Base-by-base conservation (phyloP, 2,329 filamentous ascomycete genomes). In the Diaporthe caulivora region DNA sequence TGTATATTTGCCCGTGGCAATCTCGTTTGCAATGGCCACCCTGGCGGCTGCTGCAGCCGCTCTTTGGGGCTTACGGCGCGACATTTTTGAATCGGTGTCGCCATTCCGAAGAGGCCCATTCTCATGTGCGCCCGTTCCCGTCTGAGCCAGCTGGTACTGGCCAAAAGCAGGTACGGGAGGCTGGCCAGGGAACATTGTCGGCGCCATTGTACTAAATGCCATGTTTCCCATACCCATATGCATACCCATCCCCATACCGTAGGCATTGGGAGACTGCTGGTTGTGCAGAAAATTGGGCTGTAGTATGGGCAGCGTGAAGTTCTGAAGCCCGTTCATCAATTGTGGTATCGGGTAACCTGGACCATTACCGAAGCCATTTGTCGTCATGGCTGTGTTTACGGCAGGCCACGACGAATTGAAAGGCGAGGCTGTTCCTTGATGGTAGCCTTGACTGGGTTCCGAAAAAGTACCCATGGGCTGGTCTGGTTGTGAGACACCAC, bases 11-110 rank as follows among this genome's bases (percentile, higher is more conserved):
- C 47, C 53, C 49, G 68, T 55, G 49, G 26, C 42, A 60, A 74
- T 64, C 29, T 55, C 3, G 58, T 79, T 73, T 0, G 77, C 79
- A 18, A 80, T 78, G 70, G 80, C 60, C 29, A 21, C 40, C n/a
- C 15, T 80, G 75, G 80, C 92, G 90, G 67, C 47, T 18, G 42
- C 34, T 53, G 54, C 37, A 3, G 37, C 21, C 18, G 3, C n/a
- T 31, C 34, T 58, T 24, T 55, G 51, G 37, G 60, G 49, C 21
- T 15, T 65, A 29, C 42, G 42, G 42, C 40, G 60, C 24, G 60
- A 29, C 10, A 1, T 24, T 31, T 24, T n/a, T 44, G 40, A 13
- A 24, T 4, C 8, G 9, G 15, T 37, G 29, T 40, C n/a, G 15
- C n/a, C 55, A 21, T 15, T 6, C 24, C 6, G 31, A 9, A 58